phyloP scores from a whole-genome alignment of 2,329 filamentous ascomycete genomes.

The Fusarium proliferatum region DNA sequence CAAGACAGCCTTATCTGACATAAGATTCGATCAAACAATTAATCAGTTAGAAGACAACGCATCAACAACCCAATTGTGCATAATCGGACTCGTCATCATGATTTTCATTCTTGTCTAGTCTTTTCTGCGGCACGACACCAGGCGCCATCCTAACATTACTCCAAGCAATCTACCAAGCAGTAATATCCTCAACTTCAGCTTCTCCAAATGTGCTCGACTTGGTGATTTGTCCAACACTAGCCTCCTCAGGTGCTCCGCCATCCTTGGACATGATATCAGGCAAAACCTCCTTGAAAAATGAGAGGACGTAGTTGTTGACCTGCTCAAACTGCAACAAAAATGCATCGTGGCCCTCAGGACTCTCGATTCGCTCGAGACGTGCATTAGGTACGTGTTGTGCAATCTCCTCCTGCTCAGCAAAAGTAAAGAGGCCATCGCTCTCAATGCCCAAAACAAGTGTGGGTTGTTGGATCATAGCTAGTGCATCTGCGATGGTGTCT shows the following conservation, averaged over 20 bases:
- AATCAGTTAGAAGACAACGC: not conserved
- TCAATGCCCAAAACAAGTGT: constrained; percentile 93
- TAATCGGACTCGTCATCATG: not conserved
- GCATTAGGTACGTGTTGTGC: constrained; percentile 83
- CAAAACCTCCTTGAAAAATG: constrained; percentile 83
- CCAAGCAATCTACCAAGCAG: constrained; percentile 76
- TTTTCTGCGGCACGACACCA: not conserved
- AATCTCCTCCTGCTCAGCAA: constrained; percentile 94
- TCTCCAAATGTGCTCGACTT: constrained; percentile 96
- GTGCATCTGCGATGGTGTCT: constrained; percentile 75
- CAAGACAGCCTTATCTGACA: not conserved
- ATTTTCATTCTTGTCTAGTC: constrained; percentile 7
- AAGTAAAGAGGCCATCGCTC: constrained; percentile 95
- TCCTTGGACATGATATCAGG: constrained; percentile 86
- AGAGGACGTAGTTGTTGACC: constrained; percentile 87
- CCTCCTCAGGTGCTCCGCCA: constrained; percentile 60
- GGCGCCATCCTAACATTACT: not conserved
- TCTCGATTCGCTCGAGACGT: constrained; percentile 87
- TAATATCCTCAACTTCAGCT: constrained; percentile 95
- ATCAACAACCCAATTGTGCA: not conserved
- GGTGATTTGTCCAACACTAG: constrained; percentile 71
- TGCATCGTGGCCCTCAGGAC: constrained; percentile 94
- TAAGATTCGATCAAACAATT: not conserved
- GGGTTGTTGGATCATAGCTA: constrained; percentile 87
- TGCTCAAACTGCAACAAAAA: constrained; percentile 98